Evolutionary conservation across 495 filamentous ascomycete genomes (phyloP).

Genomic region (Aspergillus steynii): DNA sequence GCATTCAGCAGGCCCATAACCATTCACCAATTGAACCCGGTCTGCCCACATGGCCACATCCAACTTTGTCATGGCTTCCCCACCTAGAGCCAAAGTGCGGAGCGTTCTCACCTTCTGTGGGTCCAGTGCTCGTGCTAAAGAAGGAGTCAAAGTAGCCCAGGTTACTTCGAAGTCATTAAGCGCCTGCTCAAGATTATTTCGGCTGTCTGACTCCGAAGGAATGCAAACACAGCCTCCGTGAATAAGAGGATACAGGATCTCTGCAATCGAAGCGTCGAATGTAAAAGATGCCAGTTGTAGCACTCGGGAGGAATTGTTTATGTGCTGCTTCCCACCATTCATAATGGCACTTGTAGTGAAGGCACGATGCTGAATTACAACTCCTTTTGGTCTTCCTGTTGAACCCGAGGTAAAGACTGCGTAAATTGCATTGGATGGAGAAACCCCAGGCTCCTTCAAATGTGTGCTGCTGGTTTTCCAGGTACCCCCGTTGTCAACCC

Average conservation of each 20-base stretch:
- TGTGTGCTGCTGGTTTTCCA: not conserved
- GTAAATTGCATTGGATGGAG: slow-evolving; percentile 10
- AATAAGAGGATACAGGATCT: slow-evolving; percentile 49
- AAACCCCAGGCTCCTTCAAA: not conserved
- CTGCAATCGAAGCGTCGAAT: slow-evolving; percentile 51
- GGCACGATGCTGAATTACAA: slow-evolving; percentile 39
- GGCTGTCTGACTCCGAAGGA: slow-evolving; percentile 46
- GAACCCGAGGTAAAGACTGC: slow-evolving; percentile 39
- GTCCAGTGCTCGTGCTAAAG: slow-evolving; percentile 31
- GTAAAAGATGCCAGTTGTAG: slow-evolving; percentile 52
- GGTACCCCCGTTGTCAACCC: not conserved
- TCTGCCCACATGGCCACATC: slow-evolving; percentile 37
- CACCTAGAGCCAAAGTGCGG: slow-evolving; percentile 39
- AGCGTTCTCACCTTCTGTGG: slow-evolving; percentile 37
- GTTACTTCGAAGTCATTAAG: slow-evolving; percentile 30
- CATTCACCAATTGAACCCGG: slow-evolving; percentile 39
- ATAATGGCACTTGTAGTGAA: slow-evolving; percentile 23
- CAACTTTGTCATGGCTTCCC: slow-evolving; percentile 39
- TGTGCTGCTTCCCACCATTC: slow-evolving; percentile 28
- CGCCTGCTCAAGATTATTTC: slow-evolving; percentile 28
- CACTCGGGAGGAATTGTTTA: slow-evolving; percentile 34
- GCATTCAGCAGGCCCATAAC: slow-evolving; percentile 30
- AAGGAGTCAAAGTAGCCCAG: slow-evolving; percentile 39
- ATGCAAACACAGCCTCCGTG: slow-evolving; percentile 53
- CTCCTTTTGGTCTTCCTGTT: slow-evolving; percentile 41